Conservation (phyloP, 208 protist genomes). For the Acanthamoeba polyphaga region DNA sequence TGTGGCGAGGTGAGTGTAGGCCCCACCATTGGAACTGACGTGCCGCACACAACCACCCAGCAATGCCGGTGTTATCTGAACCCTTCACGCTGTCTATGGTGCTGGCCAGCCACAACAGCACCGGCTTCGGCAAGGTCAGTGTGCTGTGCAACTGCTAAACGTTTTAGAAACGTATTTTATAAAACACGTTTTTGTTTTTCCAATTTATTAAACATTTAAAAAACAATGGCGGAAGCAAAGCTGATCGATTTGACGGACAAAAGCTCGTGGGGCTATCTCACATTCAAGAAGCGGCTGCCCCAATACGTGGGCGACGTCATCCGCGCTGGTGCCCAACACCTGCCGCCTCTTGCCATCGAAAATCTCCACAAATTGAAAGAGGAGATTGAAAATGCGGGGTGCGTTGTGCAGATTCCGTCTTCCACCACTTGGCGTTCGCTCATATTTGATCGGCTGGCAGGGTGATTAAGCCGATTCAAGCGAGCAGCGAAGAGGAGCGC, state of each 20-base stretch:
- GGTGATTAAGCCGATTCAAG: not conserved
- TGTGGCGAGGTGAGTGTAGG: no score
- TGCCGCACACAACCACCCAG: no score
- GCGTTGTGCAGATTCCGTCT: not conserved
- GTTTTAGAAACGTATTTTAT: no score
- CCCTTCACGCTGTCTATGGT: no score
- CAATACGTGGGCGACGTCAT: conserved; percentile 30
- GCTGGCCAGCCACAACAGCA: no score
- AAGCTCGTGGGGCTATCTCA: conserved; percentile 46
- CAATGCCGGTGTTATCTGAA: no score
- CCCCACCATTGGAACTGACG: no score
- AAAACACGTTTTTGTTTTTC: no score
- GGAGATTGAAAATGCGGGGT: conserved; percentile 13
- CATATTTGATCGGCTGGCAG: not conserved
- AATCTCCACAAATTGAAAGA: not conserved
- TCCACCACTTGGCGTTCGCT: not conserved
- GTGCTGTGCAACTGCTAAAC: no score
- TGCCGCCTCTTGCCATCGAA: not conserved
- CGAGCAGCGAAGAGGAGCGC: not conserved
- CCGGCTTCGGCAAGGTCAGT: no score
- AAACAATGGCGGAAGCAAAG: not conserved
- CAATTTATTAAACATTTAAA: not conserved
- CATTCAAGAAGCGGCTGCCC: conserved; percentile 25
- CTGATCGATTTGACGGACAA: conserved; percentile 24
- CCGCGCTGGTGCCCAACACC: not conserved